Conservation (phyloP, 2,329 filamentous ascomycete genomes). For the Davidsoniella neocaledoniae region DNA sequence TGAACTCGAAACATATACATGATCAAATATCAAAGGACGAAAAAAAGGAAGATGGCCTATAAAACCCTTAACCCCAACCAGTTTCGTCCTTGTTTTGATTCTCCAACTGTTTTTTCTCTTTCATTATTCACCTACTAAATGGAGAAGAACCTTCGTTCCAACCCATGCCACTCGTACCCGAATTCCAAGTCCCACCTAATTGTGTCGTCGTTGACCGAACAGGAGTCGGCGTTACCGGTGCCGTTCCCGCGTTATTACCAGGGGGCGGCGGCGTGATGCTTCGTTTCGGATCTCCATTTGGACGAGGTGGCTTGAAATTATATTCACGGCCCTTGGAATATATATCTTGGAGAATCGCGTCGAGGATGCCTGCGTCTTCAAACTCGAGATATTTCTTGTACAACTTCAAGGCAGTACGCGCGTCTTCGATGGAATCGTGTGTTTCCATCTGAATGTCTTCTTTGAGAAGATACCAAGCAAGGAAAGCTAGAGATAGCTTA, state of each 20-base stretch:
- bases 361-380: constrained; percentile 65
- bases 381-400: constrained; percentile 86
- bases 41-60: too few relatives aligned
- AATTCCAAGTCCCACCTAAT: neutral
- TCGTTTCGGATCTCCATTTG: constrained; percentile 13
- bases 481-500: constrained; percentile 78
- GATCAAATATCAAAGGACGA: too few relatives aligned
- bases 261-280: constrained; percentile 6
- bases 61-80: too few relatives aligned
- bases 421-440: constrained; percentile 93
- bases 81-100: neutral
- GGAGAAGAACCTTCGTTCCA: constrained; percentile 10
- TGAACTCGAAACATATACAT: too few relatives aligned
- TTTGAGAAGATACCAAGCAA: constrained; percentile 80
- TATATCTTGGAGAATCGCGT: constrained; percentile 73
- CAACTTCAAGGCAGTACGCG: constrained; percentile 72
- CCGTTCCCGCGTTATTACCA: neutral
- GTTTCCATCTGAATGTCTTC: constrained; percentile 86
- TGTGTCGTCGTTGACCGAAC: neutral
- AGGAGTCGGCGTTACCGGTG: constrained; percentile 9
- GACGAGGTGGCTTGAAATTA: constrained; percentile 34
- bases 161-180: neutral
- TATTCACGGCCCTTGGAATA: constrained; percentile 39
- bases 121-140: neutral
- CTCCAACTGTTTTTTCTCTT: neutral